Percentiles rank a stretch among this genome's conserved stretches.
Evolutionary conservation across 495 filamentous ascomycete genomes (phyloP).

Genomic region (Tuber calosporum): DNA sequence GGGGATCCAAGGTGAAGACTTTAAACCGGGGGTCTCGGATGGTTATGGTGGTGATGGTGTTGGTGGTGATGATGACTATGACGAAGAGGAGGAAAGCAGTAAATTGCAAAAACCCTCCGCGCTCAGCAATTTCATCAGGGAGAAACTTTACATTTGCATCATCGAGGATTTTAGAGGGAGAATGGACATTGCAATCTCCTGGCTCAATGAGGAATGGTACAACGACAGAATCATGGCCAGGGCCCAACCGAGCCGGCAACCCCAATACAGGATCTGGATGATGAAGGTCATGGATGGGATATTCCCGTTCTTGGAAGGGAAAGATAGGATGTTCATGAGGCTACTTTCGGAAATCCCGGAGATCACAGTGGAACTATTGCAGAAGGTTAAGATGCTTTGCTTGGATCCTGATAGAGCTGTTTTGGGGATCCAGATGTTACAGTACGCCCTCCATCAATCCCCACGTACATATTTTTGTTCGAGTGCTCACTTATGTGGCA

Average conservation of each 20-base stretch:
- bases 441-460: slow-evolving; percentile 46
- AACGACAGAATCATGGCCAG: slow-evolving; percentile 64
- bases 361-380: slow-evolving; percentile 60
- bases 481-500: slow-evolving; percentile 45
- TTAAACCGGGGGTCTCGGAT: slow-evolving; percentile 13
- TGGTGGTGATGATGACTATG: slow-evolving; percentile 14
- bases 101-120: slow-evolving; percentile 31
- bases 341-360: slow-evolving; percentile 89
- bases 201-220: slow-evolving; percentile 98
- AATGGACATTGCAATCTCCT: slow-evolving; percentile 77
- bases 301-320: slow-evolving; percentile 72
- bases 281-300: slow-evolving; percentile 78
- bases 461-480: slow-evolving; percentile 9
- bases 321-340: slow-evolving; percentile 79
- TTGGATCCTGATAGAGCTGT: slow-evolving; percentile 74
- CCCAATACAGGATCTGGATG: slow-evolving; percentile 74
- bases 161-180: slow-evolving; percentile 82
- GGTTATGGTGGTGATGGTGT: slow-evolving; percentile 1
- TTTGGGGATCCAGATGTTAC: slow-evolving; percentile 55
- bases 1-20: slow-evolving; percentile 53
- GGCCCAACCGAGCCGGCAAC: slow-evolving; percentile 44
- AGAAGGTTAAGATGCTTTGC: slow-evolving; percentile 70
- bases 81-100: slow-evolving; percentile 35
- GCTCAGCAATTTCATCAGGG: slow-evolving; percentile 57
- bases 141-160: slow-evolving; percentile 72